Conservation (phyloP, 2,329 filamentous ascomycete genomes). For the Calonectria fujianensis region DNA sequence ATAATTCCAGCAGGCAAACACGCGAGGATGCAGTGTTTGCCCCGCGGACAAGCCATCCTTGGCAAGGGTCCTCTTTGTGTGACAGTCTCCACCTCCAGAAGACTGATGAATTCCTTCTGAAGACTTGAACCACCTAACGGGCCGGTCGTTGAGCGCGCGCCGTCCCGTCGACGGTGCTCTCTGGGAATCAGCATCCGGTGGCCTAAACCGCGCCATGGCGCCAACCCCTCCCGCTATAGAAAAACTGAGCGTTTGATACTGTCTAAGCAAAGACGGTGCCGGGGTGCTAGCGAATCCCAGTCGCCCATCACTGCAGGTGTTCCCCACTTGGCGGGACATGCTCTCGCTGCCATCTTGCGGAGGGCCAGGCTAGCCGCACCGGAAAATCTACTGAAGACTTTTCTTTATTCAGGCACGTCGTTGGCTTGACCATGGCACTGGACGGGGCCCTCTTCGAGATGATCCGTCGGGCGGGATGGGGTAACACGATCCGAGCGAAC, state of each 20-base stretch:
- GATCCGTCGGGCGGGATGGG: conserved; percentile 39
- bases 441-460: conserved; percentile 17
- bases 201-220: conserved; percentile 21
- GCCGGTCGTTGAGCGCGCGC: conserved; percentile 35
- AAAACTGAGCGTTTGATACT: conserved; percentile 23
- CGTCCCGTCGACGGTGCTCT: conserved; percentile 41
- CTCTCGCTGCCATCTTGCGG: conserved; percentile 36
- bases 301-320: conserved; percentile 37
- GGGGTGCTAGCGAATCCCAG: conserved; percentile 31
- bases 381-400: conserved; percentile 45
- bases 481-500: neutral
- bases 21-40: conserved; percentile 42
- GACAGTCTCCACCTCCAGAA: conserved; percentile 35
- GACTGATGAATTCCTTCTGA: conserved; percentile 28
- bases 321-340: conserved; percentile 42
- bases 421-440: conserved; percentile 26
- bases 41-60: conserved; percentile 39
- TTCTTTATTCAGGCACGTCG: conserved; percentile 35
- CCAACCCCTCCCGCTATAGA: conserved; percentile 19
- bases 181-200: conserved; percentile 31
- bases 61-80: conserved; percentile 43
- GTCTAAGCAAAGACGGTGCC: neutral
- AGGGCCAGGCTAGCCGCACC: conserved; percentile 39
- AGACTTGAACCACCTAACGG: conserved; percentile 22
- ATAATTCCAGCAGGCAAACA: conserved; percentile 29